Conservation (phyloP, 495 filamentous ascomycete species). For the Cladorrhinum samala region DNA sequence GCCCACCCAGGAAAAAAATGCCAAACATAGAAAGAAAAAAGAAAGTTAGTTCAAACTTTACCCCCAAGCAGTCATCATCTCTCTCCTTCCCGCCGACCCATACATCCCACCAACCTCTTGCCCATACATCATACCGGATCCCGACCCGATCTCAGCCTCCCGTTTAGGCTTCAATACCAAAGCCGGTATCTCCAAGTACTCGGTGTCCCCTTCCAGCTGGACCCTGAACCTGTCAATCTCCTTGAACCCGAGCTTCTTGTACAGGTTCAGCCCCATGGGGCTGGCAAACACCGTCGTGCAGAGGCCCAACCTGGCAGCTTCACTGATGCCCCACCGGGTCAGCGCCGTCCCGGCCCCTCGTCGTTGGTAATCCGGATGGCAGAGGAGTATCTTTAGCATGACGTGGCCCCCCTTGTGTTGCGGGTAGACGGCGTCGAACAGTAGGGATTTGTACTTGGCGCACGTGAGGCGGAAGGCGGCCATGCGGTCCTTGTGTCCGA, state of each 20-base stretch:
- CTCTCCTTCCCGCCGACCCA: too few relatives aligned
- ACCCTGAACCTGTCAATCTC: conserved; percentile 23
- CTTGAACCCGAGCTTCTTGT: conserved; percentile 23
- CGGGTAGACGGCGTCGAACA: conserved; percentile 19
- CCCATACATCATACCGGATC: too few relatives aligned
- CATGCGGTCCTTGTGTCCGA: conserved; percentile 20
- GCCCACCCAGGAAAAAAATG: too few relatives aligned
- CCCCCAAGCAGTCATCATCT: too few relatives aligned
- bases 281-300: conserved; percentile 25
- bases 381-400: conserved; percentile 45
- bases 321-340: conserved; percentile 43
- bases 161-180: conserved; percentile 7
- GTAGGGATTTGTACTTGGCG: conserved; percentile 5
- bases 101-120: too few relatives aligned
- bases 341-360: conserved; percentile 47
- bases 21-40: too few relatives aligned
- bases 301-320: conserved; percentile 10
- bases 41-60: too few relatives aligned
- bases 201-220: conserved; percentile 22
- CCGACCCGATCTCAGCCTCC: not conserved
- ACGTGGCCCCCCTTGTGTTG: conserved; percentile 15
- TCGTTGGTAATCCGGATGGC: conserved; percentile 42
- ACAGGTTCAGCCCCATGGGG: conserved; percentile 24
- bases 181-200: conserved; percentile 23
- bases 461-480: conserved; percentile 18